Percentiles rank a stretch among this genome's conserved stretches.
Conservation (phyloP, 78 protist species). For the Dictyostelium citrinum region DNA sequence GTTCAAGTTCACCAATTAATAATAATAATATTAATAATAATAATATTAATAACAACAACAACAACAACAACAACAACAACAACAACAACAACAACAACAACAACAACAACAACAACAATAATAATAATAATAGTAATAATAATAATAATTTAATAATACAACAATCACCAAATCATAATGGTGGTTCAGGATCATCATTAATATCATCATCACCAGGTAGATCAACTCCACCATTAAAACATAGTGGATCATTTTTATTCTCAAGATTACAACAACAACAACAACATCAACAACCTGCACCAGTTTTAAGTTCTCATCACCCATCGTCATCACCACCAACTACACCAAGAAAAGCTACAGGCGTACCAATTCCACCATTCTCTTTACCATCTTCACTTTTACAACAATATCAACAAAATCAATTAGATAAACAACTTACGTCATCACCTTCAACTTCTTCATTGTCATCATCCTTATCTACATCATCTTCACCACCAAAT, state of each 20-base stretch:
- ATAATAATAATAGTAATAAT: no score
- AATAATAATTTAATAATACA: not conserved
- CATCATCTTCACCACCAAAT: not conserved
- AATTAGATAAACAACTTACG: not conserved
- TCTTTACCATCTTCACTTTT: not conserved
- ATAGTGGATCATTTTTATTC: conserved; percentile 13
- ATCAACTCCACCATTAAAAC: conserved; percentile 11
- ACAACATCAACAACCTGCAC: conserved; percentile 4
- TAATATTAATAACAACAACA: not conserved
- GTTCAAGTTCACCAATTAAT: not conserved
- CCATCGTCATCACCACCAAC: not conserved
- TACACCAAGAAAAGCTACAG: not conserved
- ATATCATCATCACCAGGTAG: not conserved
- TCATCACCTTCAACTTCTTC: not conserved
- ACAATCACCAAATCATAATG: not conserved
- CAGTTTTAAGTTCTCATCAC: not conserved
- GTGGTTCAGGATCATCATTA: not conserved
- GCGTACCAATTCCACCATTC: not conserved
- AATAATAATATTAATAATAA: not conserved
- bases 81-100: no score
- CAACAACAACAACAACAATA: no score
- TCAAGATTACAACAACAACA: conserved; percentile 36
- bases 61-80: not conserved
- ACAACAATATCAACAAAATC: conserved; percentile 25
- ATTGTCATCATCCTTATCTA: not conserved